Evolutionary conservation across 2,329 filamentous ascomycete genomes (phyloP).

Genomic region (Penicillium freii): DNA sequence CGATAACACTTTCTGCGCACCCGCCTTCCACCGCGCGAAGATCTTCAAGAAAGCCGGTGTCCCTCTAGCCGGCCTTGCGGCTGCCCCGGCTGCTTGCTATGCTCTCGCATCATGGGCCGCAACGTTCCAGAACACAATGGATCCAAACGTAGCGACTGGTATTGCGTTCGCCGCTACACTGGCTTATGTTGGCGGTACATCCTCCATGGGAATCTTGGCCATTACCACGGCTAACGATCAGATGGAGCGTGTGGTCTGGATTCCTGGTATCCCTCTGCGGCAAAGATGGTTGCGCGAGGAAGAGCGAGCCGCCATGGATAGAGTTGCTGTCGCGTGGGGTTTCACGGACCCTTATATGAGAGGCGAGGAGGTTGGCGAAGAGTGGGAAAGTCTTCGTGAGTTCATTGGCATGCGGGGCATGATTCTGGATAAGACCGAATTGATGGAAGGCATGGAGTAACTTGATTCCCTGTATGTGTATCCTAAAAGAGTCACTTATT

Average conservation of each 20-base stretch:
- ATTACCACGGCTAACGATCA: slow-evolving; percentile 88
- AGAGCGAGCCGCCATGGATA: slow-evolving; percentile 82
- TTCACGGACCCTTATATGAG: slow-evolving; percentile 77
- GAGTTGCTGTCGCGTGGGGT: slow-evolving; percentile 83
- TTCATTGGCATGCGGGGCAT: slow-evolving; percentile 81
- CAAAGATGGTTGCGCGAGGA: slow-evolving; percentile 86
- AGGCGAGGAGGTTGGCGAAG: slow-evolving; percentile 85
- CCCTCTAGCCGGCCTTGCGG: slow-evolving; percentile 40
- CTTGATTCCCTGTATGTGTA: slow-evolving; percentile 5
- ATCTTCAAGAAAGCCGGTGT: slow-evolving; percentile 44
- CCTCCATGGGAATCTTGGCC: slow-evolving; percentile 78
- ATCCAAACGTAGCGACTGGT: slow-evolving; percentile 68
- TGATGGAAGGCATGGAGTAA: slow-evolving; percentile 89
- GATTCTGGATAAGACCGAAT: slow-evolving; percentile 82
- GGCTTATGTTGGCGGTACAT: slow-evolving; percentile 78
- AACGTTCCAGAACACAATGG: slow-evolving; percentile 71
- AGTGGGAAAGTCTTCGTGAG: slow-evolving; percentile 84
- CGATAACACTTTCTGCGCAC: slow-evolving; percentile 54
- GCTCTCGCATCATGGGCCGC: slow-evolving; percentile 67
- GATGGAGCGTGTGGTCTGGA: slow-evolving; percentile 91
- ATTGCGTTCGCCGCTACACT: slow-evolving; percentile 78
- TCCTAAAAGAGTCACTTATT: neutral
- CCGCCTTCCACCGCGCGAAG: slow-evolving; percentile 45
- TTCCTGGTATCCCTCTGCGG: slow-evolving; percentile 73
- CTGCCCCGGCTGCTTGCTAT: slow-evolving; percentile 52